phyloP scores from a whole-genome alignment of 306 rosid species.

The Dryas drummondii region DNA sequence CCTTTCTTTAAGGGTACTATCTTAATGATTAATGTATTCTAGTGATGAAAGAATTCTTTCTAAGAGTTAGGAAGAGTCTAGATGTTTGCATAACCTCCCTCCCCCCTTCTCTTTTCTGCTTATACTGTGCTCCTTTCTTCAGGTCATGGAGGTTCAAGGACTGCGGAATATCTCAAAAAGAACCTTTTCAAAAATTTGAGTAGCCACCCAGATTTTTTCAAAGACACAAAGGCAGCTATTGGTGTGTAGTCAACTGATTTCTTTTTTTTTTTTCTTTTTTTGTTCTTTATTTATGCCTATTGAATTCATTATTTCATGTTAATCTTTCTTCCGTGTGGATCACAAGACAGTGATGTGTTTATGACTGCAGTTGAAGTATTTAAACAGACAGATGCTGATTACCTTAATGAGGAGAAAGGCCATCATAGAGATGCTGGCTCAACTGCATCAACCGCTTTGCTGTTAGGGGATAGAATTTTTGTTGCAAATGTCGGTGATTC shows the following conservation, averaged over 20 bases:
- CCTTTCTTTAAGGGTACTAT: not conserved
- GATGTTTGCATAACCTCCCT: constrained; percentile 12
- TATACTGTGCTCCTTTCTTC: constrained; percentile 17
- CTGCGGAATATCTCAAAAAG: constrained; percentile 80
- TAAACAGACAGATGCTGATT: constrained; percentile 77
- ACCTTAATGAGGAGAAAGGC: constrained; percentile 72
- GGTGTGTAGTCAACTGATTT: constrained; percentile 43
- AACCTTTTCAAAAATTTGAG: constrained; percentile 77
- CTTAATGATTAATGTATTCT: not conserved
- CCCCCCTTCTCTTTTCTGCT: constrained; percentile 1
- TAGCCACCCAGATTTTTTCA: constrained; percentile 72
- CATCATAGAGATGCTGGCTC: constrained; percentile 88
- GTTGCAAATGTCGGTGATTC: constrained; percentile 98
- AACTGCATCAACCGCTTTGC: constrained; percentile 83
- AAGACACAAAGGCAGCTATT: constrained; percentile 75
- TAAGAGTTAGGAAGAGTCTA: not conserved
- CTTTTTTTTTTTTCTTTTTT: not conserved
- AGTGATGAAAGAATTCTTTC: not conserved
- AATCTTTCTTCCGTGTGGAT: constrained; percentile 25
- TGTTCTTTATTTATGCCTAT: not conserved
- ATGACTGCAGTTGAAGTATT: constrained; percentile 68
- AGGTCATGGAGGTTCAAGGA: constrained; percentile 91
- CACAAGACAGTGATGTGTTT: constrained; percentile 21
- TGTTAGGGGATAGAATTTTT: constrained; percentile 73
- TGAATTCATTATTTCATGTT: constrained; percentile 7